Conservation (phyloP, 495 filamentous ascomycete species). For the Rusavskia elegans region DNA sequence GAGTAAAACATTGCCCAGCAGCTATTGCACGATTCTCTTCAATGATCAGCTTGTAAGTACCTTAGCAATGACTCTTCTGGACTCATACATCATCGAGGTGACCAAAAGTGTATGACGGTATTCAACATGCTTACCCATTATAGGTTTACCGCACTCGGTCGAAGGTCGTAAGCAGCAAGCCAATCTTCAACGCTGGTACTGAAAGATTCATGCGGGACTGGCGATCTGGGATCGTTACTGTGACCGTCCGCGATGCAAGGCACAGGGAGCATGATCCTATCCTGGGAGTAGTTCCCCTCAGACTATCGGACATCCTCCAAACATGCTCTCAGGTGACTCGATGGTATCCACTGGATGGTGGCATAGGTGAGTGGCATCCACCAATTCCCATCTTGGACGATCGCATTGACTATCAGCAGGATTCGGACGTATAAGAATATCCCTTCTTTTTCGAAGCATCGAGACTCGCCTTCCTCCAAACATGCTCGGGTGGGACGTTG, state of each 20-base stretch:
- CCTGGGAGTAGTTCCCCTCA: conserved; percentile 76
- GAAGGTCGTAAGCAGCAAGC: conserved; percentile 83
- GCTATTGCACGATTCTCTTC: conserved; percentile 78
- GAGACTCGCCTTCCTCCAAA: conserved; percentile 67
- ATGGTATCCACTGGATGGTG: conserved; percentile 54
- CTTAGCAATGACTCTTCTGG: not conserved
- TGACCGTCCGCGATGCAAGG: conserved; percentile 74
- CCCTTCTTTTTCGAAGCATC: conserved; percentile 69
- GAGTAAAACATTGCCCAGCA: conserved; percentile 59
- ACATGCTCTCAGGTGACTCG: conserved; percentile 65
- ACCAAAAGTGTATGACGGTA: too few species aligned
- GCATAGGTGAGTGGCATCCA: conserved; percentile 23
- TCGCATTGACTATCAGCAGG: conserved; percentile 47
- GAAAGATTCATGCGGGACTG: conserved; percentile 93
- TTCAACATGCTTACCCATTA: not conserved
- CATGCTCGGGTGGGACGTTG: conserved; percentile 83
- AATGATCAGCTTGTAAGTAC: conserved; percentile 64
- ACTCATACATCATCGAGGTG: too few species aligned
- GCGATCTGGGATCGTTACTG: conserved; percentile 69
- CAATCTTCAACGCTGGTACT: conserved; percentile 92
- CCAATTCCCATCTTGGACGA: conserved; percentile 24
- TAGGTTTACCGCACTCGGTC: conserved; percentile 73
- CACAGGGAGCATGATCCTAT: conserved; percentile 90
- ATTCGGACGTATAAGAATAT: conserved; percentile 82
- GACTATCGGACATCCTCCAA: conserved; percentile 71